Evolutionary conservation across 176 grass and related monocot species (phyloP), one percentile per base, ranked within the genome.

Genomic region (Cenchrus fungigraminus): DNA sequence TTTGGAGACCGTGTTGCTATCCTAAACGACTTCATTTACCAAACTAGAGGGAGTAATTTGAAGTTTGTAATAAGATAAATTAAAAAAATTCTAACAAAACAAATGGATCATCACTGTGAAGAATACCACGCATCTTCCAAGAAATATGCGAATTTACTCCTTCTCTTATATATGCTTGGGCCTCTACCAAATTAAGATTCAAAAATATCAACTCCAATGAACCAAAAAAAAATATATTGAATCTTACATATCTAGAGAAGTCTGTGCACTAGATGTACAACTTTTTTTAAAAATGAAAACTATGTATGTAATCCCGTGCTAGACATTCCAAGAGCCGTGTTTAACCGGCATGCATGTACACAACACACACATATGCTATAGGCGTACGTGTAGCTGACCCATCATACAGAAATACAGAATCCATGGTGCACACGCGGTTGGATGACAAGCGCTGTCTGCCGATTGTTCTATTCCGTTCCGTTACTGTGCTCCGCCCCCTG

Each of bases 381-480:
- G 34, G 22, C 22, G 22, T 25, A 40, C 37, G 37, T 40, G 37
- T 40, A 40, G 37, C 37, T 40, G 37, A 40, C 37, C 37, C 43
- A 5, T 22, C 59, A 50, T 79, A 43, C 37, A 40, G 37, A 40
- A 40, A 43, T 16, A 15, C 29, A 81, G 64, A 55, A 68, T 68
- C 50, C 34, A 71, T 0, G 13, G 10, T 19, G 52, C 52, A 81
- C 78, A 76, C 77, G 60, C 22, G 72, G 61, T 68, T 34, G 69
- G 73, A 49, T 58, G 17, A 56, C 77, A 46, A 46, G 13, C 9
- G 28, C 47, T 22, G 25, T 13, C 49, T 20, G 34, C 1, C n/a
- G 55, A 76, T 28, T 6, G 32, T 25, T 76, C 61, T 42, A 46
- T 85, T 46, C 51, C 14, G 12, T 64, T 74, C 62, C 8, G 14